A percentile compares a stretch with the other conserved stretches of the same genome.
phyloP scores from a whole-genome alignment of 139 green algal species.

The Micractinium sp. region DNA sequence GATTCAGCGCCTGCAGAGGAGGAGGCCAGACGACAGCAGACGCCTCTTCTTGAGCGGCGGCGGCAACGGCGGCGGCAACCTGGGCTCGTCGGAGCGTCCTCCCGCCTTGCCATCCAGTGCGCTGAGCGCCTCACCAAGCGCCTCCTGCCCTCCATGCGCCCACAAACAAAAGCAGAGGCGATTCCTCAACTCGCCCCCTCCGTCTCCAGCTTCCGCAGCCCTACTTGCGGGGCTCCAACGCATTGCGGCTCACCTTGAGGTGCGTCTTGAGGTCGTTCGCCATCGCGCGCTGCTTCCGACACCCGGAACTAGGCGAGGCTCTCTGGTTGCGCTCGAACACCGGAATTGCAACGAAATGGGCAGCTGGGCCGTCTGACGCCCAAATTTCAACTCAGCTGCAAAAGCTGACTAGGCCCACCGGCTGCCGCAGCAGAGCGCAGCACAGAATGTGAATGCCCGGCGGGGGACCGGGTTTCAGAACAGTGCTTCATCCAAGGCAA shows the following conservation, averaged over 20 bases:
- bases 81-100: not conserved
- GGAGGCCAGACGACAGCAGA: not conserved
- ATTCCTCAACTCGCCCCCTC: too few relatives aligned
- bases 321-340: too few relatives aligned
- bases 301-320: too few relatives aligned
- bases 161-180: not conserved
- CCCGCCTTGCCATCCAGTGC: not conserved
- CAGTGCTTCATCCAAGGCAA: too few relatives aligned
- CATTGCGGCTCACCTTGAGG: not conserved
- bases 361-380: too few relatives aligned
- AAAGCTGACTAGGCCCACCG: too few relatives aligned
- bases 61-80: too few relatives aligned
- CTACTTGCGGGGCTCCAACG: not conserved
- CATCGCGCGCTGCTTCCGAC: conserved; percentile 3
- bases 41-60: not conserved
- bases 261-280: conserved; percentile 26
- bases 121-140: not conserved
- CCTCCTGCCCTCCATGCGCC: not conserved
- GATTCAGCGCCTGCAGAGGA: conserved; percentile 73
- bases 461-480: too few relatives aligned
- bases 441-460: too few relatives aligned
- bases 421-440: too few relatives aligned
- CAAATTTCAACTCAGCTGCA: too few relatives aligned
- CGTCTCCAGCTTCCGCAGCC: not conserved
- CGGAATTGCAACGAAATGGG: too few relatives aligned